These are phyloP conservation scores for Schizosaccharomyces lindneri DNA, from an alignment of 805 yeast species.

Conservation along the genomic window DNA sequence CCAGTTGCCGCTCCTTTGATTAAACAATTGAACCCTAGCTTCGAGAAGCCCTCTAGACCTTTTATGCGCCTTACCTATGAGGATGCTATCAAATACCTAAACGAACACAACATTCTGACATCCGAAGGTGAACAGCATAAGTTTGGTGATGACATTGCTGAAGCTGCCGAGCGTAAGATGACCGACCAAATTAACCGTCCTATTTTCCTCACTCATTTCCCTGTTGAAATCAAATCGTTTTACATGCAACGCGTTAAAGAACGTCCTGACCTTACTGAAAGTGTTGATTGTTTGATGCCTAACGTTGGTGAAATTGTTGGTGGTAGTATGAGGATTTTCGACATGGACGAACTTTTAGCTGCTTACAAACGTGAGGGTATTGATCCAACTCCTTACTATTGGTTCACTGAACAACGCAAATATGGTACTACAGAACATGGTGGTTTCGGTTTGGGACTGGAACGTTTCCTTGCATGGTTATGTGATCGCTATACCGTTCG, in stretches of 20 bases:
- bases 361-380: slow-evolving; percentile 88
- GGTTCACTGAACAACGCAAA: slow-evolving; percentile 87
- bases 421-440: slow-evolving; percentile 98
- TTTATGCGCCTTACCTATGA: slow-evolving; percentile 79
- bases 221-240: slow-evolving; percentile 88
- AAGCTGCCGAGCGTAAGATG: slow-evolving; percentile 98
- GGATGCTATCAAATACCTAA: slow-evolving; percentile 85
- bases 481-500: slow-evolving; percentile 94
- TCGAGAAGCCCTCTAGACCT: slow-evolving; percentile 59
- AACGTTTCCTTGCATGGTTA: slow-evolving; percentile 93
- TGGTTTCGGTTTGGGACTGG: slow-evolving; percentile 96
- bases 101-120: slow-evolving; percentile 52
- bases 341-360: slow-evolving; percentile 55
- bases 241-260: slow-evolving; percentile 86
- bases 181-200: slow-evolving; percentile 86
- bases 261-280: slow-evolving; percentile 87
- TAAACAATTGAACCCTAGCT: slow-evolving; percentile 77
- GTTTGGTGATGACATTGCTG: slow-evolving; percentile 97
- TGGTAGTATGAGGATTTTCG: slow-evolving; percentile 92
- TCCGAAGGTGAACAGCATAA: slow-evolving; percentile 57
- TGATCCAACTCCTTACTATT: slow-evolving; percentile 62
- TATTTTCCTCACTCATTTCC: slow-evolving; percentile 78
- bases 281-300: slow-evolving; percentile 96
- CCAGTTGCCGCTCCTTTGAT: slow-evolving; percentile 80
- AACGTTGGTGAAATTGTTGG: slow-evolving; percentile 97